A percentile compares a stretch with the other conserved stretches of the same genome.
Evolutionary conservation across 2,329 filamentous ascomycete species (phyloP).

Genomic region (Basipetospora chlamydospora): DNA sequence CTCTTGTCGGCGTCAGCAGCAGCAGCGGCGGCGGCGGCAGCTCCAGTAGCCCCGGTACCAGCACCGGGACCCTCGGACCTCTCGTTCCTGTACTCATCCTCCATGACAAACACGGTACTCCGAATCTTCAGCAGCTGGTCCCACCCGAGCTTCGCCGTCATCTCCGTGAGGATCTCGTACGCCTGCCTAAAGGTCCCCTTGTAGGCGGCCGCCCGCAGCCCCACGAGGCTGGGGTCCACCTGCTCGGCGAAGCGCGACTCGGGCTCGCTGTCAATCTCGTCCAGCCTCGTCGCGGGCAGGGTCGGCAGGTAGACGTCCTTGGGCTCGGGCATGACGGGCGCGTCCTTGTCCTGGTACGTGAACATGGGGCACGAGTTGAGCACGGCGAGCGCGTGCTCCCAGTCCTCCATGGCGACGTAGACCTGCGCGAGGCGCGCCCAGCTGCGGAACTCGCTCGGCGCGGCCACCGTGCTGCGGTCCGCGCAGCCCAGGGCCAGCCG

Average conservation of each 20-base stretch:
- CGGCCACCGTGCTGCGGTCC: conserved; percentile 85
- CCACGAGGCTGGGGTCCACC: conserved; percentile 74
- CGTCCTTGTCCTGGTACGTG: conserved; percentile 97
- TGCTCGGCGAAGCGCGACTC: conserved; percentile 69
- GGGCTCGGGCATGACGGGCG: conserved; percentile 85
- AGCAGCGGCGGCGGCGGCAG: too few relatives aligned
- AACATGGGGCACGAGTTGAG: conserved; percentile 99
- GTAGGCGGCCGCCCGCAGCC: conserved; percentile 76
- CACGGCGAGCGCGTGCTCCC: conserved; percentile 88
- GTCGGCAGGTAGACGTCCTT: conserved; percentile 77
- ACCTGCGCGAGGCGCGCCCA: conserved; percentile 91
- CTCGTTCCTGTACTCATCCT: conserved; percentile 92
- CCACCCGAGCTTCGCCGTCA: conserved; percentile 95
- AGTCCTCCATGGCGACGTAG: conserved; percentile 87
- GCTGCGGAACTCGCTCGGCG: conserved; percentile 91
- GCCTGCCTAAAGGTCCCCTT: conserved; percentile 93
- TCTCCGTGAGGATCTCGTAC: conserved; percentile 85
- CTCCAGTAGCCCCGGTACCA: conserved; percentile 11
- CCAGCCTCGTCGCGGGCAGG: conserved; percentile 74
- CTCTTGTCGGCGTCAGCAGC: too few relatives aligned
- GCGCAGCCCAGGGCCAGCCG: conserved; percentile 85
- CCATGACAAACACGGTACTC: conserved; percentile 98
- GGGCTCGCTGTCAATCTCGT: conserved; percentile 90
- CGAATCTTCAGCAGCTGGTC: conserved; percentile 88
- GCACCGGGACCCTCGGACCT: conserved; percentile 50